Base-by-base conservation (phyloP, 495 filamentous ascomycete species). In the Xylaria nigripes region DNA sequence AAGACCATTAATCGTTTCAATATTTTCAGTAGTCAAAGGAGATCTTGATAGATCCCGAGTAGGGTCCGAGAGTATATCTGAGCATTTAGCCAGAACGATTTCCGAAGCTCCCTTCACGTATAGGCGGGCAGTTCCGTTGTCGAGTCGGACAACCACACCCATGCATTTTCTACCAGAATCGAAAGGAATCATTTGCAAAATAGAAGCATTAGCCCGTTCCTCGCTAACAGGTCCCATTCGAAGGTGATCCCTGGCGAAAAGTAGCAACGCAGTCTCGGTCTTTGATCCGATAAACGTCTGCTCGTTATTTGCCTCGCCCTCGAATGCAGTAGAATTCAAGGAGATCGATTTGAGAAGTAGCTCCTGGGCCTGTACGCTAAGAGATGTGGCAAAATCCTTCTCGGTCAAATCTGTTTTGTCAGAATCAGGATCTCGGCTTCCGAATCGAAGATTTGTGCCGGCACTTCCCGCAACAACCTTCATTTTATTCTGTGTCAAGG, bases 401-500 rank as follows among this genome's bases (percentile, higher is more conserved):
- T 79, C 71, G 13, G 82, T 72, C 15, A 78, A 68, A 58, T 76
- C 78, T 27, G 63, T 55, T 41, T 68, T 61, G 41, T 54, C 59
- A 6, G 67, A 61, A 10, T 58, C 51, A 6, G 71, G 62, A 51
- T 64, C 40, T 54, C 64, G 45, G 46, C 69, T 67, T 57, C 81
- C 81, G 64, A 91, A 91, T 48, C 81, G 79, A 32, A 81, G 78
- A 23, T 70, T 77, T 2, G 77, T 85, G 21, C 87, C 86, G 24
- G 94, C 57, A 6, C 86, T 88, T 2, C 83, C 90, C 23, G 87
- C 82, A 50, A 94, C 88, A 8, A 90, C 85, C 30, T 81, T 84
- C 90, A 95, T 95, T 72, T 88, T 89, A 62, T 95, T 95, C 67
- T 91, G 84, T 0, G 89, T 93, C n/a, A 97, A 74, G 2, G 92